Percentiles rank a stretch among this genome's conserved stretches.
Evolutionary conservation across 768 basidiomycete species (phyloP).

Genomic region (Hygrocybe punicea): DNA sequence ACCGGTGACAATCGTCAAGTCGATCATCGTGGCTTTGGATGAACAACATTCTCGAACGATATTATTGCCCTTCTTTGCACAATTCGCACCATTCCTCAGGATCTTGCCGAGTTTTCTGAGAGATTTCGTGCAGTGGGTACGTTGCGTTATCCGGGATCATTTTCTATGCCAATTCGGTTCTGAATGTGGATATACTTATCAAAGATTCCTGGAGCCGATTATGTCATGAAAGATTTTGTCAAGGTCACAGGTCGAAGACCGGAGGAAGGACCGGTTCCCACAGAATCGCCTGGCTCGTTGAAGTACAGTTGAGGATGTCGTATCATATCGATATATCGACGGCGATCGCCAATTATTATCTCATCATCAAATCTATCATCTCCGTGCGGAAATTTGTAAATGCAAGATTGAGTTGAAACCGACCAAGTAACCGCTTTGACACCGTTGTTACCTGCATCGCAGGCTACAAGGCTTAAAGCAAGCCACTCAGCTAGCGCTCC

Average conservation of each 20-base stretch:
- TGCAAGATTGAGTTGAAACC: no score
- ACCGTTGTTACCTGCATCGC: no score
- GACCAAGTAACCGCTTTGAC: no score
- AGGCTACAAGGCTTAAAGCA: no score
- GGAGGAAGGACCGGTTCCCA: conserved; percentile 44
- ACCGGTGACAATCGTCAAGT: conserved; percentile 74
- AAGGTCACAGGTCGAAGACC: conserved; percentile 59
- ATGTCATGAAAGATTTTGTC: conserved; percentile 63
- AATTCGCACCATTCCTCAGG: conserved; percentile 54
- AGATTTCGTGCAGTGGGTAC: conserved; percentile 76
- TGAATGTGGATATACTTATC: background rate
- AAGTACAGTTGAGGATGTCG: background rate
- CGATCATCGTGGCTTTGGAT: conserved; percentile 77
- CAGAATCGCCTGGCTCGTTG: background rate
- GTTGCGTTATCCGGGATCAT: conserved; percentile 13
- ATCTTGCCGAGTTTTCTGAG: conserved; percentile 68
- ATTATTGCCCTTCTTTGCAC: conserved; percentile 67
- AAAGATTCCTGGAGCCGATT: conserved; percentile 67
- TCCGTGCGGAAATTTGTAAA: background rate
- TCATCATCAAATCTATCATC: no score
- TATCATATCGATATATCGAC: no score
- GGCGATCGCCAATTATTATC: background rate
- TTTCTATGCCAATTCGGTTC: background rate
- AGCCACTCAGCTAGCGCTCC: no score
- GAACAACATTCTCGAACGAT: conserved; percentile 71